Base-by-base conservation (phyloP, 2,329 filamentous ascomycete genomes). In the Neospermospora avenae region DNA sequence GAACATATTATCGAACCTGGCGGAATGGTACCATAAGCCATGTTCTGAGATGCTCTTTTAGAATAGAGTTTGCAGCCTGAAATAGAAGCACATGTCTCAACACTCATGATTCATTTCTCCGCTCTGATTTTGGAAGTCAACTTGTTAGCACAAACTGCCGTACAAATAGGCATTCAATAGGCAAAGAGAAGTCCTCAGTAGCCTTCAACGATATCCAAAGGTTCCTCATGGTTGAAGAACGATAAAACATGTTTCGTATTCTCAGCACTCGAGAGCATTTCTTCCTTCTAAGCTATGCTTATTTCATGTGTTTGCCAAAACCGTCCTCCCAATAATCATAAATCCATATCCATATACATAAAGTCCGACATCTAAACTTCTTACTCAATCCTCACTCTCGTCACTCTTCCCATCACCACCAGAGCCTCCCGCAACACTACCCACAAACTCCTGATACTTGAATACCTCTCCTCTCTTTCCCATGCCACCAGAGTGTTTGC, bases 391-490 rank as follows among this genome's bases (percentile, higher is more conserved):
- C 14, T 66, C 63, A 39, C 16, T 39, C 24, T 24, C 55, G 35
- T 58, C 65, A 11, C 57, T 69, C 31, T 69, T 70, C 24, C 62
- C 63, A 42, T 69, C 68, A 35, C 60, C 54, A 34, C 63, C 61
- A 20, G 65, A 61, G 5, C 70, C 72, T 14, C 72, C 72, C 14
- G 65, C 60, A 58, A 74, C 63, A 59, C 64, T 64, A 22, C 63
- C 52, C 34, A 98, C 91, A 76, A 98, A 98, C 60, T 99, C 95
- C 63, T 91, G 86, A 73, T 98, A 99, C 70, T 87, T 85, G 75
- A 99, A 98, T 0, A 98, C 92, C 62, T 98, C 93, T 0, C 90
- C 91, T 63, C 89, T 82, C 71, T 87, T 59, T 68, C 81, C 75
- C 70, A 87, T 64, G 62, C 84, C 75, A 49, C 61, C 66, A 37